Evolutionary conservation across 306 rosid species (phyloP).

Genomic region (Quercus glauca): DNA sequence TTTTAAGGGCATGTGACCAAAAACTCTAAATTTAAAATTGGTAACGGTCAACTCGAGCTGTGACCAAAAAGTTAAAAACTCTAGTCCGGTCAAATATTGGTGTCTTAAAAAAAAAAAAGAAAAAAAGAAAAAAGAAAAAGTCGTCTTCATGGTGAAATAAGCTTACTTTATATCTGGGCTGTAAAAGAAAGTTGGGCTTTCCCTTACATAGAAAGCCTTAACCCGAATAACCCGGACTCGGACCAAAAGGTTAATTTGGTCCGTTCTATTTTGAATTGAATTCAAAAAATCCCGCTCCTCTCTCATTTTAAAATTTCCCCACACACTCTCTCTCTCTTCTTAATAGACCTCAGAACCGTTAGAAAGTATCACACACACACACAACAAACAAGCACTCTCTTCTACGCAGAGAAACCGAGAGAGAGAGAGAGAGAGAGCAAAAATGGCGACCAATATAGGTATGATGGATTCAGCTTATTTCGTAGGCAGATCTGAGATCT

Average conservation of each 20-base stretch:
- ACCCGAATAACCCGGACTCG: background rate
- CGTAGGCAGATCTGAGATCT: slow-evolving; percentile 92
- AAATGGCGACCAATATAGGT: slow-evolving; percentile 89
- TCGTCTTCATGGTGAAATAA: too few relatives aligned
- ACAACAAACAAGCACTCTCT: background rate
- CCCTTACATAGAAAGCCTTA: background rate
- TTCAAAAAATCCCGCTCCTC: slow-evolving; percentile 55
- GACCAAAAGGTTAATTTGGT: background rate
- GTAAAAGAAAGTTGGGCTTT: background rate
- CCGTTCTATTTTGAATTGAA: slow-evolving; percentile 35
- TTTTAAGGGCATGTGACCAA: too few relatives aligned
- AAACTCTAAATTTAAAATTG: too few relatives aligned
- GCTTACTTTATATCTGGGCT: background rate
- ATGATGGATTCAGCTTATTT: slow-evolving; percentile 96
- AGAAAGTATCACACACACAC: background rate
- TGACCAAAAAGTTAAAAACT: too few relatives aligned
- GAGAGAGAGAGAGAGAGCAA: background rate
- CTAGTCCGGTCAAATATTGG: too few relatives aligned
- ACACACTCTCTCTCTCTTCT: background rate
- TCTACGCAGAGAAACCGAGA: background rate
- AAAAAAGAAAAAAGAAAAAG: too few relatives aligned
- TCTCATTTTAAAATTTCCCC: slow-evolving; percentile 26
- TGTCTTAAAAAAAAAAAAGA: too few relatives aligned
- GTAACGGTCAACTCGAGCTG: too few relatives aligned
- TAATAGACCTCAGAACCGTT: slow-evolving; percentile 19